phyloP scores from a whole-genome alignment of 768 basidiomycete genomes.

The Arthromyces matolae region DNA sequence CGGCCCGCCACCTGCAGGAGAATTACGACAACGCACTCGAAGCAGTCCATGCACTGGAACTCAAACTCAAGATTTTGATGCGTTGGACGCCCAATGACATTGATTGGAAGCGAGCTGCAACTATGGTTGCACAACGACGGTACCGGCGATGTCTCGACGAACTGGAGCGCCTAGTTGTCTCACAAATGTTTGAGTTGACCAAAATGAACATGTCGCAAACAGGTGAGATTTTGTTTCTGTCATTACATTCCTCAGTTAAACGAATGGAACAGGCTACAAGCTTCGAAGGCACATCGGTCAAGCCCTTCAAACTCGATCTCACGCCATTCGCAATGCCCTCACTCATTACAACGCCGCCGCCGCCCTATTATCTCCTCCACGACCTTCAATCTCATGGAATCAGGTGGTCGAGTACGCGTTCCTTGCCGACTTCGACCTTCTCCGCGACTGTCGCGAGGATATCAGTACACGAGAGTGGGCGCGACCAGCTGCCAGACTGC shows the following conservation, averaged over 20 bases:
- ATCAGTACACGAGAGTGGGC: not conserved
- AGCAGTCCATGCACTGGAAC: not conserved
- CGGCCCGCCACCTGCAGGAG: too few relatives aligned
- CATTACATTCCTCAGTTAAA: not conserved
- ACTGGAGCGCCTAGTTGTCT: not conserved
- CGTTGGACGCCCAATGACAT: not conserved
- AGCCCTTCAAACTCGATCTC: not conserved
- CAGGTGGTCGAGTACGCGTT: too few relatives aligned
- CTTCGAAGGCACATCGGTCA: too few relatives aligned
- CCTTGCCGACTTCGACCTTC: not conserved
- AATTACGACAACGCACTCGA: not conserved
- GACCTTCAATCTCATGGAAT: not conserved
- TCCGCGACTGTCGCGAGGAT: not conserved
- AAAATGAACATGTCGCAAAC: too few relatives aligned
- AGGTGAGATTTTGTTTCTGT: not conserved
- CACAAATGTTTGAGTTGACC: not conserved
- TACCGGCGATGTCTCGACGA: not conserved
- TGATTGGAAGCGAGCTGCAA: not conserved
- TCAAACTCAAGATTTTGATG: not conserved
- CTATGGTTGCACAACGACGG: not conserved
- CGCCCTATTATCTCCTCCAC: not conserved
- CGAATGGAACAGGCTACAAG: not conserved
- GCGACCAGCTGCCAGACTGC: not conserved
- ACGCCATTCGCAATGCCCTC: not conserved
- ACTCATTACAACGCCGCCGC: not conserved